phyloP scores from a whole-genome alignment of 495 filamentous ascomycete genomes.

The Talaromyces stipitatus region DNA sequence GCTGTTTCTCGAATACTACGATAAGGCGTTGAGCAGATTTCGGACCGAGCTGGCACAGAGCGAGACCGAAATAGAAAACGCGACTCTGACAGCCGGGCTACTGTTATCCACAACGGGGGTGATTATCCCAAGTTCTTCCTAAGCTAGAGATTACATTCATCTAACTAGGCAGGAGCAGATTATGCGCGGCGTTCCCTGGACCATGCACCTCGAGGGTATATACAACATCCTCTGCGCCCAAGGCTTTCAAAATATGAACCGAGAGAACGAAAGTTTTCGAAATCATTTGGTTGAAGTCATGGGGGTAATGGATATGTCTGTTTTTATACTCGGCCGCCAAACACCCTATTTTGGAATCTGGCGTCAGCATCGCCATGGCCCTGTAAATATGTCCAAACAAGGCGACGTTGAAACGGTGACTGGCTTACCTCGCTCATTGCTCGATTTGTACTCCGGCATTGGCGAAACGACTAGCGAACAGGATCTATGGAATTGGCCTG shows the following conservation, averaged over 20 bases:
- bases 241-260: too few relatives aligned
- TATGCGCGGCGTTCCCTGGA: slow-evolving; percentile 29
- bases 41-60: slow-evolving; percentile 26
- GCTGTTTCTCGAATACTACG: slow-evolving; percentile 27
- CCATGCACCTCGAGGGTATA: slow-evolving; percentile 33
- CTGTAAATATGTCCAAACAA: slow-evolving; percentile 2
- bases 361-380: slow-evolving; percentile 16
- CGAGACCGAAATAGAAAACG: slow-evolving; percentile 19
- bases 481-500: slow-evolving; percentile 30
- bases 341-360: slow-evolving; percentile 23
- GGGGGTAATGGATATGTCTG: slow-evolving; percentile 29
- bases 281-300: slow-evolving; percentile 28
- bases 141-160: too few relatives aligned
- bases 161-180: slow-evolving; percentile 18
- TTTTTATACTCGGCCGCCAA: slow-evolving; percentile 22
- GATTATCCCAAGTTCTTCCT: too few relatives aligned
- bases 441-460: slow-evolving; percentile 26
- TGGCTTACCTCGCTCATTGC: slow-evolving; percentile 22
- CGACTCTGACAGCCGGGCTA: slow-evolving; percentile 25
- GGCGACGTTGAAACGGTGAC: slow-evolving; percentile 22
- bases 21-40: slow-evolving; percentile 20
- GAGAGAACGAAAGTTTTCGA: too few relatives aligned
- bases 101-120: slow-evolving; percentile 31
- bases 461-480: slow-evolving; percentile 19
- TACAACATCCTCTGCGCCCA: slow-evolving; percentile 20